phyloP scores from a whole-genome alignment of 163 green algal genomes.

The Prototheca wickerhamii region DNA sequence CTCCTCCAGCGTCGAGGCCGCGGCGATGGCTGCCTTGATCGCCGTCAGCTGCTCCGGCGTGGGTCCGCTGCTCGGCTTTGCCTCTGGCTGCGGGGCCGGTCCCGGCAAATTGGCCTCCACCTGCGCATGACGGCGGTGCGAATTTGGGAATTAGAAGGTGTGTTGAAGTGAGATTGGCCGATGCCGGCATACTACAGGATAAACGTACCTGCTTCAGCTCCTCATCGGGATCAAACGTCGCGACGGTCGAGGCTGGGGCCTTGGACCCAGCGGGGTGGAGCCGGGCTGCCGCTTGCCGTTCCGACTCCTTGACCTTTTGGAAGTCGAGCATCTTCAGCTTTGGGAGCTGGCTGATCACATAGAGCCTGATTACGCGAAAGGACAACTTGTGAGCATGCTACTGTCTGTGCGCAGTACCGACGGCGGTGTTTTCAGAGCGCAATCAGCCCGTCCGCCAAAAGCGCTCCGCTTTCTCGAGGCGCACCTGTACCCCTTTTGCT shows the following conservation, averaged over 20 bases:
- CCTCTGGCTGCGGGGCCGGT: background rate
- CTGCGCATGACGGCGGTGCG: background rate
- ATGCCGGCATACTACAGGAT: too few species aligned
- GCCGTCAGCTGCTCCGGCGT: slow-evolving; percentile 67
- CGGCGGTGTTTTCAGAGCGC: too few species aligned
- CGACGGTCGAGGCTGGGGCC: slow-evolving; percentile 20
- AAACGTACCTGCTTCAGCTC: slow-evolving; percentile 42
- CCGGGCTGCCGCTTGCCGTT: slow-evolving; percentile 14
- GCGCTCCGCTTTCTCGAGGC: background rate
- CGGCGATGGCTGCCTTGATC: slow-evolving; percentile 85
- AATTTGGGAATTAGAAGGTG: too few species aligned
- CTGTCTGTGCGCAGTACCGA: too few species aligned
- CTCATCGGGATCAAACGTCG: slow-evolving; percentile 79
- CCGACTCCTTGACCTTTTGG: slow-evolving; percentile 85
- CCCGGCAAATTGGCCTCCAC: background rate
- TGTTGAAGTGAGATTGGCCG: too few species aligned
- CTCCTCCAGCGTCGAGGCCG: slow-evolving; percentile 82
- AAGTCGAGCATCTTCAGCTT: slow-evolving; percentile 88
- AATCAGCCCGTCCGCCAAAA: background rate
- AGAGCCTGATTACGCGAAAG: slow-evolving; percentile 65
- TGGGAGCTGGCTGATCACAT: slow-evolving; percentile 66
- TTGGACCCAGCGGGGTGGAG: background rate
- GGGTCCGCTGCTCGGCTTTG: slow-evolving; percentile 13
- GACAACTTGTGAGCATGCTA: too few species aligned
- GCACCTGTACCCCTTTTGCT: slow-evolving; percentile 76